Evolutionary conservation across 2,329 filamentous ascomycete genomes (phyloP), one percentile per base, ranked within the genome.

Genomic region (Eurotiales sp.): DNA sequence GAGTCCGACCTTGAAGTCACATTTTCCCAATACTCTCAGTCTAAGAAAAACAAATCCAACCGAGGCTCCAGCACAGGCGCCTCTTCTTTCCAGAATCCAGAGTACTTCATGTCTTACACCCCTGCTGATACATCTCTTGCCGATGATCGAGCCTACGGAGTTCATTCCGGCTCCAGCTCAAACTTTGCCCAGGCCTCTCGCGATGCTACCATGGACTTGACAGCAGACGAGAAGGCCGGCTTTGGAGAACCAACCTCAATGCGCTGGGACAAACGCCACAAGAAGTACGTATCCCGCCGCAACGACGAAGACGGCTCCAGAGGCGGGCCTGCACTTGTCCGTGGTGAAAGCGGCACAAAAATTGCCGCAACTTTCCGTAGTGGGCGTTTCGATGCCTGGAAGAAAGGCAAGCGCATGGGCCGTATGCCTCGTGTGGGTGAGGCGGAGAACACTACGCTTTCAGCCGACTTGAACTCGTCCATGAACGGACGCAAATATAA

Each of bases 191-290:
- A 90, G 63, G 89, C 88, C 6, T 92, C 95, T n/a, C 83, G 90
- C 60, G 83, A 83, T 58, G 89, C 85, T 2, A 87, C 90, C 34
- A 96, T 99, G 89, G 93, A 97, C 69, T 83, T 99, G 11, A 86
- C 82, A 54, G 90, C 90, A 65, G 93, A 99, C 71, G 93, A 97
- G 59, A 82, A 59, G 10, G 88, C 88, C 65, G 80, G 82, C 1
- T 95, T 96, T 67, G 90, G 84, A 55, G 84, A 88, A 61, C 83
- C 90, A 2, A 81, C 84, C 59, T 77, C 82, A 42, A 86, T 96
- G 84, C 86, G 93, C 59, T 99, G 93, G 93, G 93, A 99, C 75
- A 92, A 95, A 76, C 95, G 96, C 71, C 83, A 84, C 64, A 95
- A 88, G 73, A 97, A 96, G 73, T 99, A 97, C 73, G 92, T 99